These are phyloP conservation scores for Talaromyces trachyspermus DNA, from an alignment of 495 filamentous ascomycete genomes.

Conservation along the genomic window DNA sequence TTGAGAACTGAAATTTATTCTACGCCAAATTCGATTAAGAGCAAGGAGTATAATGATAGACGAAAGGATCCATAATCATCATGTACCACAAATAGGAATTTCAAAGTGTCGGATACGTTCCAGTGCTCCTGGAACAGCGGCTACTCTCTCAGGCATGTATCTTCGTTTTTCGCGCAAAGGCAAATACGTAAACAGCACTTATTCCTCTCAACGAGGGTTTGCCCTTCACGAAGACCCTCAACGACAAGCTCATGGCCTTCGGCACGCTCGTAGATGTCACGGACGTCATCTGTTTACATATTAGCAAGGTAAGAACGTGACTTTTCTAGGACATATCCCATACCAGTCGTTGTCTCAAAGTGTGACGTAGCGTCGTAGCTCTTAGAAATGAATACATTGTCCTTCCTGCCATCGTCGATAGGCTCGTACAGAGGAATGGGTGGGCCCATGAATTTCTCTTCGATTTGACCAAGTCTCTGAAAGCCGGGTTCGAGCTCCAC, in stretches of 20 bases:
- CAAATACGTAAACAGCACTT: conserved; percentile 12
- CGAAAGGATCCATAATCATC: background rate
- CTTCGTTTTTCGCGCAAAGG: no score
- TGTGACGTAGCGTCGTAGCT: conserved; percentile 97
- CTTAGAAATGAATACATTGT: conserved; percentile 95
- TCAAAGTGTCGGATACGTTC: no score
- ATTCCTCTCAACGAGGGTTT: conserved; percentile 45
- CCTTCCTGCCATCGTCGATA: conserved; percentile 72
- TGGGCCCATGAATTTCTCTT: conserved; percentile 94
- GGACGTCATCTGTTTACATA: conserved; percentile 67
- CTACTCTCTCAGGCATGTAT: no score
- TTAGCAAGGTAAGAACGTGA: conserved; percentile 10
- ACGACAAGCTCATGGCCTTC: conserved; percentile 80
- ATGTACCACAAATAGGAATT: background rate
- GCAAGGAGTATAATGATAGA: background rate
- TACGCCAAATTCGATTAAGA: background rate
- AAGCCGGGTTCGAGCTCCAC: conserved; percentile 90
- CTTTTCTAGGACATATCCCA: conserved; percentile 9
- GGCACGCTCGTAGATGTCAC: conserved; percentile 83
- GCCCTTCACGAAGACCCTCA: conserved; percentile 46
- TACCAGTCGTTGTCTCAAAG: conserved; percentile 86
- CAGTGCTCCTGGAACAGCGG: no score
- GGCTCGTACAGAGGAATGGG: conserved; percentile 93
- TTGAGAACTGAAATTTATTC: conserved; percentile 8
- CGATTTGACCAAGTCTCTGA: conserved; percentile 84